Evolutionary conservation across 331 rosid genomes (phyloP).

Genomic region (Malus hybrid): DNA sequence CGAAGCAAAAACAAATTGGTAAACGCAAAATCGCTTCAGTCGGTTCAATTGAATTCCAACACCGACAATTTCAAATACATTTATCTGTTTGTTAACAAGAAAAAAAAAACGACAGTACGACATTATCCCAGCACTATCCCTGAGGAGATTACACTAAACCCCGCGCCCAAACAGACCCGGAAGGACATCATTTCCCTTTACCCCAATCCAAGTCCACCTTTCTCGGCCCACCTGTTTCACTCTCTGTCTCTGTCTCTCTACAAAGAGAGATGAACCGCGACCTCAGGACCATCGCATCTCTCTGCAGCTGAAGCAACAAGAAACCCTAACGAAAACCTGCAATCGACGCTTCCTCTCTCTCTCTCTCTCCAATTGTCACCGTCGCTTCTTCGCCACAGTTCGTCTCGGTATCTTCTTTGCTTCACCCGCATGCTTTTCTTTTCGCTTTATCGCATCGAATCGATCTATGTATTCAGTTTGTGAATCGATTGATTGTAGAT

Average conservation of each 20-base stretch:
- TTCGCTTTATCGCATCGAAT: not conserved
- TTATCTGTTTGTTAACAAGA: no score
- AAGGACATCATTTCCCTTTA: not conserved
- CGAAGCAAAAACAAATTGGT: not conserved
- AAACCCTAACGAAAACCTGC: conserved; percentile 18
- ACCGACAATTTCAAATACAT: not conserved
- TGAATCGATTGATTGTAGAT: not conserved
- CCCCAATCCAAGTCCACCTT: not conserved
- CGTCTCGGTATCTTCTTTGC: conserved; percentile 16
- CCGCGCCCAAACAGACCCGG: not conserved
- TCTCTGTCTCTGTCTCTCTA: not conserved
- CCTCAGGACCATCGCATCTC: conserved; percentile 13
- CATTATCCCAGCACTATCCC: not conserved
- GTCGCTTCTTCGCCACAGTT: conserved; percentile 5
- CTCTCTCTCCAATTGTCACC: not conserved
- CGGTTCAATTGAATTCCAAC: not conserved
- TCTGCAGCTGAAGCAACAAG: not conserved
- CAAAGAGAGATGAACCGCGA: conserved; percentile 9
- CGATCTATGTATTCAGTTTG: not conserved
- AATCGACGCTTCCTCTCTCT: not conserved
- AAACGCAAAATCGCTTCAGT: not conserved
- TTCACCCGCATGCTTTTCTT: not conserved
- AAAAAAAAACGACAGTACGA: not conserved
- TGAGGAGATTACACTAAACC: not conserved
- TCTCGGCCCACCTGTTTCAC: not conserved